Base-by-base conservation (phyloP, 768 basidiomycete genomes). In the Nidularia pulvinata region DNA sequence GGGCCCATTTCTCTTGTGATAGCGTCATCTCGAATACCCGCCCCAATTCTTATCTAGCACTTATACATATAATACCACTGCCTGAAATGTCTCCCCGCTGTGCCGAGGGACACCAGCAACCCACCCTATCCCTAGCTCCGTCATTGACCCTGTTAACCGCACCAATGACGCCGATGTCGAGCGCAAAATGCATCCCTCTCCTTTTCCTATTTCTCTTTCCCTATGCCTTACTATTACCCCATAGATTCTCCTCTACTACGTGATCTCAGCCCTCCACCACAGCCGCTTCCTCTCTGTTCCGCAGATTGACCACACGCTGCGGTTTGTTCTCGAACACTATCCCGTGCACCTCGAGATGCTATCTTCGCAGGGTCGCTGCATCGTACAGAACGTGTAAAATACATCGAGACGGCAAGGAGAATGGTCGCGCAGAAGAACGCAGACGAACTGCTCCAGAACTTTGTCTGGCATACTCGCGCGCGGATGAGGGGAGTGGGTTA, bases 371-470 rank as follows among this genome's bases (percentile, higher is more conserved):
- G 93, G 94, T 56, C 79, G 74, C 55, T 84, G 82, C 59, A 83
- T 98, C 58, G 73, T 95, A 37, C 73, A 82, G 49, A 93, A 96
- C 63, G 67, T 79, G 14, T 80, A 83, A 42, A 84, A 92, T 47
- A 91, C 64, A 77, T 96, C 61, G 80, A 84, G 58, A 94, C 92
- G 4, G 76, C 81, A 0, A 79, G 86, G 10, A 59, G 80, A 39
- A 85, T 94, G 54, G 84, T 95, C 13, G 62, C 74, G 47, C 79
- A 89, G 61, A 97, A 95, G 83, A 97, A 97, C 59, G 72, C 76
- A 22, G 94, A 96, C 60, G 94, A 98, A 72, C 79, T 98, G 39
- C 78, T 97, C 67, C 95, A 98, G 70, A 87, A 90, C 61, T 95
- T 96, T 59, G 69, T 95, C 37, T 95, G 88, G 89, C 81, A 86